Evolutionary conservation across 108 stramenopile genomes (phyloP), one percentile per base, ranked within the genome.

Genomic region (Cyclostephanos tholiformis): DNA sequence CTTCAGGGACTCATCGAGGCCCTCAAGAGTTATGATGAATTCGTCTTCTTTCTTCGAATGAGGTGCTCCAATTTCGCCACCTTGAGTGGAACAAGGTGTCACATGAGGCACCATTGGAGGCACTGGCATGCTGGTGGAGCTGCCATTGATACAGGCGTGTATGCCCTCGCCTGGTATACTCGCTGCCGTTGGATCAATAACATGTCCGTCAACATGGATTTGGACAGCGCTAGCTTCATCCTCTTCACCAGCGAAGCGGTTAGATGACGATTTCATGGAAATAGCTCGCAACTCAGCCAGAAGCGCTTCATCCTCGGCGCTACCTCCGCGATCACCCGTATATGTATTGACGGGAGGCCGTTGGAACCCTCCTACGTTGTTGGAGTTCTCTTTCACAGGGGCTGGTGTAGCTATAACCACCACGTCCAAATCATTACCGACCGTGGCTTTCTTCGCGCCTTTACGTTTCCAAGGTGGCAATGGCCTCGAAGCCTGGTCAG

Each of bases 301-400:
- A 17, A 93, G 52, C 51, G 88, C 90, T 39, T 87, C 89, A 74
- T 95, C 94, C 30, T 95, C 82, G 17, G 93, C 93, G 41, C 79
- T 50, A 5, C 93, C 93, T 39, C 93, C 93, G 30, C 93, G 86
- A 44, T 91, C 90, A 11, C 93, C 92, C 32, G 63, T 67, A 56
- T 89, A 91, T 2, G 87, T 91, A 14, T 71, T 84, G 43, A 79
- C 55, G 7, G 72, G 72, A 43, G 53, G 36, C 22, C 82, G 77
- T 58, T 87, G 83, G 52, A 85, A 19, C 6, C 74, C 16, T 46
- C 44, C 16, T 17, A 3, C 16, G 16, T 46, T 14, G 44, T 46
- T 46, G 44, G 44, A 46, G 44, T 46, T 46, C 44, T 16, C 44
- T 4, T 0, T 14, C 44, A 46, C 30, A 8, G 23, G 61, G 19